Evolutionary conservation across 805 yeast genomes (phyloP).

Genomic region (Candida coquimbonensis): DNA sequence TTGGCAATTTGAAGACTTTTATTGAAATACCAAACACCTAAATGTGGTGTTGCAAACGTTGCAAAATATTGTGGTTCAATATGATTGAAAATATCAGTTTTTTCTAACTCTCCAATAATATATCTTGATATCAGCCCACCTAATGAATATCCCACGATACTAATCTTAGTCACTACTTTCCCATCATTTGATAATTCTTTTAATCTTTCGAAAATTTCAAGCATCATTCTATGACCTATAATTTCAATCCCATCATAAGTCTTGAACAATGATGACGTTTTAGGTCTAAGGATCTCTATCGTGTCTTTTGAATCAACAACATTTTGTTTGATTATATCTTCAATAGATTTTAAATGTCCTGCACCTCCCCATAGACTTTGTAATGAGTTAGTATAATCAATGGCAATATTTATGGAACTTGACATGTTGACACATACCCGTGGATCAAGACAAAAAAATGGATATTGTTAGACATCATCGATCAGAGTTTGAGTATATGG

Average conservation of each 20-base stretch:
- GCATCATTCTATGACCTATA: constrained; percentile 62
- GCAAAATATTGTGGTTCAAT: constrained; percentile 58
- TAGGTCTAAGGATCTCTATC: constrained; percentile 43
- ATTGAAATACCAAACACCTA: constrained; percentile 51
- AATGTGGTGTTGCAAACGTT: constrained; percentile 75
- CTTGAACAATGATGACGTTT: constrained; percentile 57
- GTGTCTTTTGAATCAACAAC: constrained; percentile 35
- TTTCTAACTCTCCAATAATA: constrained; percentile 65
- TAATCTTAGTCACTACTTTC: constrained; percentile 41
- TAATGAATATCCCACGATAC: constrained; percentile 80
- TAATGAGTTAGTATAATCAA: background rate
- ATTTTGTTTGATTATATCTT: constrained; percentile 32
- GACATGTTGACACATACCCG: background rate
- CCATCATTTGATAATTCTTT: constrained; percentile 25
- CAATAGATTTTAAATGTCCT: constrained; percentile 44
- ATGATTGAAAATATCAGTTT: constrained; percentile 43
- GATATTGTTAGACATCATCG: background rate
- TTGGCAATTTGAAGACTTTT: constrained; percentile 32
- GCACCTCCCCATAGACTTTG: constrained; percentile 57
- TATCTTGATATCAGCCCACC: constrained; percentile 85
- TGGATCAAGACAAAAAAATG: constrained; percentile 2
- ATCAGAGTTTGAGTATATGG: background rate
- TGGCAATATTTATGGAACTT: background rate
- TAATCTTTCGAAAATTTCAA: constrained; percentile 49
- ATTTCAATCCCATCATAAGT: constrained; percentile 83